These are phyloP conservation scores for Hypoxylon subgilvum DNA, from an alignment of 495 filamentous ascomycete species.

Conservation along the genomic window DNA sequence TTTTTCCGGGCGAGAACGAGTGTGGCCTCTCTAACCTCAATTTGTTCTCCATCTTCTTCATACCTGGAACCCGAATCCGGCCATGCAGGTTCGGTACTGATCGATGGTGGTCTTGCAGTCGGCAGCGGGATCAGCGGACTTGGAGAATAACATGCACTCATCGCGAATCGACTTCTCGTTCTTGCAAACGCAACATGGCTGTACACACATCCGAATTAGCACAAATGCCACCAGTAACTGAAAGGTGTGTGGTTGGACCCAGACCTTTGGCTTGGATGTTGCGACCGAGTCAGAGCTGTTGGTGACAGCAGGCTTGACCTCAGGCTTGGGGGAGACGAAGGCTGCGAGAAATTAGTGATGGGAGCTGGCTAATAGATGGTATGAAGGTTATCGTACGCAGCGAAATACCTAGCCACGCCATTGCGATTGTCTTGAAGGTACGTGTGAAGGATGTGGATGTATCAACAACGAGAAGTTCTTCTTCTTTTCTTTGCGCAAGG, in stretches of 20 bases:
- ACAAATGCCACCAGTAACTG: not conserved
- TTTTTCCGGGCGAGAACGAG: not conserved
- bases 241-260: constrained; percentile 7
- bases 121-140: constrained; percentile 71
- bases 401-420: constrained; percentile 43
- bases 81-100: constrained; percentile 90
- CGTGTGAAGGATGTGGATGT: not conserved
- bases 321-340: constrained; percentile 37
- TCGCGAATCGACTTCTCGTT: constrained; percentile 89
- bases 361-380: not conserved
- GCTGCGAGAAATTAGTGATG: constrained; percentile 36
- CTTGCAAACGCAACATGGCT: constrained; percentile 98
- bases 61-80: constrained; percentile 87
- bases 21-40: not conserved
- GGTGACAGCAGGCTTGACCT: constrained; percentile 29
- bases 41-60: constrained; percentile 33
- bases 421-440: constrained; percentile 21
- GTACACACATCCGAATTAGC: constrained; percentile 16
- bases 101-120: constrained; percentile 83
- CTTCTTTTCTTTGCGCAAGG: constrained; percentile 5
- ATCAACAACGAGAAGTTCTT: not conserved
- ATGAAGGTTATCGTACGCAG: constrained; percentile 41
- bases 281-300: constrained; percentile 32
- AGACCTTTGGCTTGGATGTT: constrained; percentile 54
- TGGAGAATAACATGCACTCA: constrained; percentile 98